Conservation (phyloP, 306 rosid species). For the Glycine latifolia region DNA sequence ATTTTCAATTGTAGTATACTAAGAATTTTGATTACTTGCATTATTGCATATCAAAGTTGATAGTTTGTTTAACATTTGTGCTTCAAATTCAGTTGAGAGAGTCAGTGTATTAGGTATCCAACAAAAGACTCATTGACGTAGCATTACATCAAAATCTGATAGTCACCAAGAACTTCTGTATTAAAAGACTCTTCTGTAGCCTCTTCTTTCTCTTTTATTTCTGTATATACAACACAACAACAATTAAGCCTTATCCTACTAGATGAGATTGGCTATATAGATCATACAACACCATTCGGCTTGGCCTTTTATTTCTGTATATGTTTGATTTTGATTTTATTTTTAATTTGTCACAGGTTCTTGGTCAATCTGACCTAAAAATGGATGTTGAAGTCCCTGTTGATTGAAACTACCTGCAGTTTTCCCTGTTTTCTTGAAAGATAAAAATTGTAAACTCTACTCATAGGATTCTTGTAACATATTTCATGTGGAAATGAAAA, state of each 20-base stretch:
- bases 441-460: conserved; percentile 36
- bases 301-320: not conserved
- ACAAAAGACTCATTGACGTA: not conserved
- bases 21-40: conserved; percentile 4
- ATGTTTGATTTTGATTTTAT: not conserved
- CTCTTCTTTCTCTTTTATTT: conserved; percentile 1
- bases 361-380: conserved; percentile 66
- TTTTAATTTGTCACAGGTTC: conserved; percentile 63
- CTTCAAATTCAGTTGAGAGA: too few relatives aligned
- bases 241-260: not conserved
- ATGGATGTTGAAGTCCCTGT: conserved; percentile 88
- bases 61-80: too few relatives aligned
- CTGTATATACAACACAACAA: not conserved
- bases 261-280: not conserved
- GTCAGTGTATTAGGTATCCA: too few relatives aligned
- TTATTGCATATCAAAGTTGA: not conserved
- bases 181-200: conserved; percentile 12
- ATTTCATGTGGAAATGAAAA: conserved; percentile 45
- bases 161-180: conserved; percentile 9
- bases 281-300: not conserved
- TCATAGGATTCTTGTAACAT: conserved; percentile 35
- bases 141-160: conserved; percentile 1
- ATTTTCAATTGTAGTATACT: not conserved
- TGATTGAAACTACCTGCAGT: conserved; percentile 53
- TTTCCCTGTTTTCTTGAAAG: conserved; percentile 28